Percentiles rank a stretch among this genome's conserved stretches.
These are phyloP conservation scores for Lecanoromycetidae sp. DNA, from an alignment of 2,329 filamentous ascomycete species.

Conservation along the genomic window DNA sequence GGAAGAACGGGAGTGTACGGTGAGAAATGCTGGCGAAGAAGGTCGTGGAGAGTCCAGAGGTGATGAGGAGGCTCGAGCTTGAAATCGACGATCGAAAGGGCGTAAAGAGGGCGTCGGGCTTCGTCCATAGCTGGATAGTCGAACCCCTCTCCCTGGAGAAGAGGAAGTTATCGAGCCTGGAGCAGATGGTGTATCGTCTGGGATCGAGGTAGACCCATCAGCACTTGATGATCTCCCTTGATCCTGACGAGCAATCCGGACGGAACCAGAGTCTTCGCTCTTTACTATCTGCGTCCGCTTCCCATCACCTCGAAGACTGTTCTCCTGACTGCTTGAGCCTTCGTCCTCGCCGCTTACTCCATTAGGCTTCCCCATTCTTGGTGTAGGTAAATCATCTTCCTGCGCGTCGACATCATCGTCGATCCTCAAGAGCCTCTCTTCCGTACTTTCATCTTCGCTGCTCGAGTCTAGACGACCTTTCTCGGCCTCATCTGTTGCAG, in stretches of 20 bases:
- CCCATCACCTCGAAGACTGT: background rate
- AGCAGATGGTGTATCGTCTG: slow-evolving; percentile 77
- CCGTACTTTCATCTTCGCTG: slow-evolving; percentile 6
- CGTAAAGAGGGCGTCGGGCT: slow-evolving; percentile 74
- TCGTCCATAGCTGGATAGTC: slow-evolving; percentile 57
- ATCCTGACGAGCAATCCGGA: slow-evolving; percentile 6
- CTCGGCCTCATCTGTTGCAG: slow-evolving; percentile 20
- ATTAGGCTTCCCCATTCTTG: background rate
- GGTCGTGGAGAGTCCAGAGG: slow-evolving; percentile 51
- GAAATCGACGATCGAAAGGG: slow-evolving; percentile 90
- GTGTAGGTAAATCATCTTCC: background rate
- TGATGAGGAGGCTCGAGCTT: slow-evolving; percentile 65
- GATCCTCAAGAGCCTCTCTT: background rate
- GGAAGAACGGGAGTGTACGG: slow-evolving; percentile 65
- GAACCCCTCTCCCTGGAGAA: slow-evolving; percentile 60
- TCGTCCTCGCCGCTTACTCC: slow-evolving; percentile 6
- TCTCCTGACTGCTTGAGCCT: background rate
- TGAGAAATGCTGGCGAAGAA: slow-evolving; percentile 64
- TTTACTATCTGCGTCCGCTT: background rate
- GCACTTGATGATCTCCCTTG: slow-evolving; percentile 39
- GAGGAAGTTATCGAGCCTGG: slow-evolving; percentile 41
- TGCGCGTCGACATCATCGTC: background rate
- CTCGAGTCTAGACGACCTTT: slow-evolving; percentile 11
- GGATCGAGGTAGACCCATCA: slow-evolving; percentile 61
- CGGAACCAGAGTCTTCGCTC: slow-evolving; percentile 1